A percentile compares a stretch with the other conserved stretches of the same genome.
Evolutionary conservation across 2,329 filamentous ascomycete species (phyloP).

Genomic region (Aspergillus pseudotamarii): DNA sequence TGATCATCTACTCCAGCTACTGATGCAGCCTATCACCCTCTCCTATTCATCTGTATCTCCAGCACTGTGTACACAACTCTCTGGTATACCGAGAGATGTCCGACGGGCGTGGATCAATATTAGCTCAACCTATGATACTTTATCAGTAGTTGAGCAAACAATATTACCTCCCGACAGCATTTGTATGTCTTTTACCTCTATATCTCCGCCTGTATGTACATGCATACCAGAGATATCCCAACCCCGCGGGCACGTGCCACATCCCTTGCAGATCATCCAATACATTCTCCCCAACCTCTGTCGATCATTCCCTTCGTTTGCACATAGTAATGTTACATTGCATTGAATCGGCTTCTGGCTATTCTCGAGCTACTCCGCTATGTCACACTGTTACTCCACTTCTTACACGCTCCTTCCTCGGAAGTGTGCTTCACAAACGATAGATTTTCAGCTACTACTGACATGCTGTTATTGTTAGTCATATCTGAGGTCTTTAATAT

Average conservation of each 20-base stretch:
- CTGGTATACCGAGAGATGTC: too few species aligned
- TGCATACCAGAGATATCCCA: neutral
- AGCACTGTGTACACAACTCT: neutral
- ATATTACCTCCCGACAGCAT: neutral
- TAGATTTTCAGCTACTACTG: neutral
- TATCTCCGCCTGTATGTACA: too few species aligned
- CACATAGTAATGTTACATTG: neutral
- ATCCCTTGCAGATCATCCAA: neutral
- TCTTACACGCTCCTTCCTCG: neutral
- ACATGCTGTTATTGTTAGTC: neutral
- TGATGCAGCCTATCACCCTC: neutral
- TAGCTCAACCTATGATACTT: neutral
- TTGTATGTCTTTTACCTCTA: neutral
- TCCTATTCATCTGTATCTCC: neutral
- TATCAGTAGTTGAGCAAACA: neutral
- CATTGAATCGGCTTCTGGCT: neutral
- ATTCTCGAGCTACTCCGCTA: neutral
- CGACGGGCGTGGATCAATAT: too few species aligned
- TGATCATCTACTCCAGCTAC: too few species aligned
- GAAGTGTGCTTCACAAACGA: neutral
- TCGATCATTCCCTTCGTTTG: conserved; percentile 3
- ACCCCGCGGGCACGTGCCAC: neutral
- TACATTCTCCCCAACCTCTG: neutral
- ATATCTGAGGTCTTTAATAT: neutral
- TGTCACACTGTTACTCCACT: neutral